phyloP scores from a whole-genome alignment of 129 eudicot species.

The Arctium minus region DNA sequence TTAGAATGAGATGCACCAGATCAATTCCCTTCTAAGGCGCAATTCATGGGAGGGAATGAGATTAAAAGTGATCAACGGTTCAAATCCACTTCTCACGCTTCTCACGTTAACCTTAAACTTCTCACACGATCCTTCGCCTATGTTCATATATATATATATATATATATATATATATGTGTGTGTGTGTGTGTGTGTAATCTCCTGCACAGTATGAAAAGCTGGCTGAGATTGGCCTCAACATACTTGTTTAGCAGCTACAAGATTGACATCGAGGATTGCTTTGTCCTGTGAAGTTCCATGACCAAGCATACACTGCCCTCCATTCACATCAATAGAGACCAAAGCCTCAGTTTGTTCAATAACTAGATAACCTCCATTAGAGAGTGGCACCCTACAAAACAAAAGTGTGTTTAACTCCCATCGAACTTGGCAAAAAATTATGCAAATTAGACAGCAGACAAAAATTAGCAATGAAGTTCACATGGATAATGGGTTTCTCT shows the following conservation, averaged over 20 bases:
- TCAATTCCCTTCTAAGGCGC: too few species aligned
- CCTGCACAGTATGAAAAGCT: background rate
- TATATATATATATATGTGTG: background rate
- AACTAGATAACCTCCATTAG: constrained; percentile 94
- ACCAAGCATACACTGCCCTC: constrained; percentile 96
- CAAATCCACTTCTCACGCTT: too few species aligned
- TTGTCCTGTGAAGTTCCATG: constrained; percentile 91
- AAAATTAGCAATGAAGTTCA: background rate
- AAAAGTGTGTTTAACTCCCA: background rate
- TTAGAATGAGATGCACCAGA: too few species aligned
- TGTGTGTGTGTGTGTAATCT: background rate
- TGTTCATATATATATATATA: background rate
- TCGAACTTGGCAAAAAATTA: background rate
- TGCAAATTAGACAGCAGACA: background rate
- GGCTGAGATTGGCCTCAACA: constrained; percentile 6
- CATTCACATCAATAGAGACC: constrained; percentile 96
- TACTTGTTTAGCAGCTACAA: constrained; percentile 99
- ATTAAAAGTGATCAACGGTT: too few species aligned
- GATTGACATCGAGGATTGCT: constrained; percentile 96
- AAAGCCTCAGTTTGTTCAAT: constrained; percentile 98
- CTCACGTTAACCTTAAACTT: too few species aligned
- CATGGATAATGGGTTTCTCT: background rate
- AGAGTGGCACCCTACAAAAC: constrained; percentile 68
- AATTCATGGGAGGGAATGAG: too few species aligned
- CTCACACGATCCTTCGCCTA: too few species aligned